phyloP scores from a whole-genome alignment of 1,284 basidiomycete species.

The Puccinia polysora region DNA sequence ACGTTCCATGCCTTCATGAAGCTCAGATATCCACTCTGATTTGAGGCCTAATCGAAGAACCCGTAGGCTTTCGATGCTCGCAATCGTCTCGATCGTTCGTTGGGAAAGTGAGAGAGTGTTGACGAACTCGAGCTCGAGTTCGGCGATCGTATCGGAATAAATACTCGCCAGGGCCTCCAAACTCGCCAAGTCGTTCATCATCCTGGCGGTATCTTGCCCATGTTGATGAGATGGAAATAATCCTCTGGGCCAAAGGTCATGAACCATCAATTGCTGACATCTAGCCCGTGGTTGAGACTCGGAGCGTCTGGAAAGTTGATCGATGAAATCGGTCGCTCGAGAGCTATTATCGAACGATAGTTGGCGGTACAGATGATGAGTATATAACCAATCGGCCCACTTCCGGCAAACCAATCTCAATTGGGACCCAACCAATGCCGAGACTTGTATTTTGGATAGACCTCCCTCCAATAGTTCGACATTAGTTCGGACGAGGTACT shows the following conservation, averaged over 20 bases:
- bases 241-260: constrained; percentile 13
- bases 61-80: not conserved
- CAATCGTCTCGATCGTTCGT: constrained; percentile 14
- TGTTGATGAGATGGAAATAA: not conserved
- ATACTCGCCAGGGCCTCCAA: not conserved
- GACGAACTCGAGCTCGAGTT: constrained; percentile 31
- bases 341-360: constrained; percentile 3
- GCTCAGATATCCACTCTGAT: not conserved
- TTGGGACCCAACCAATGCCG: not conserved
- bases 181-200: constrained; percentile 10
- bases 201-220: not conserved
- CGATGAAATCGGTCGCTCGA: not conserved
- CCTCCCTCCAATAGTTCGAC: not conserved
- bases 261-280: constrained; percentile 19
- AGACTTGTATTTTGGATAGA: not conserved
- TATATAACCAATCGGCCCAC: constrained; percentile 17
- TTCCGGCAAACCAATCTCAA: constrained; percentile 23
- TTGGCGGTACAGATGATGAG: constrained; percentile 13
- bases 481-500: constrained; percentile 11
- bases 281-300: not conserved
- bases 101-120: constrained; percentile 2
- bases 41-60: constrained; percentile 14
- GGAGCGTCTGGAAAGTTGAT: not conserved
- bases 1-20: not conserved
- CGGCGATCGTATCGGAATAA: constrained; percentile 24